phyloP scores from a whole-genome alignment of 352 stramenopile genomes.

The Phytophthora citricola region DNA sequence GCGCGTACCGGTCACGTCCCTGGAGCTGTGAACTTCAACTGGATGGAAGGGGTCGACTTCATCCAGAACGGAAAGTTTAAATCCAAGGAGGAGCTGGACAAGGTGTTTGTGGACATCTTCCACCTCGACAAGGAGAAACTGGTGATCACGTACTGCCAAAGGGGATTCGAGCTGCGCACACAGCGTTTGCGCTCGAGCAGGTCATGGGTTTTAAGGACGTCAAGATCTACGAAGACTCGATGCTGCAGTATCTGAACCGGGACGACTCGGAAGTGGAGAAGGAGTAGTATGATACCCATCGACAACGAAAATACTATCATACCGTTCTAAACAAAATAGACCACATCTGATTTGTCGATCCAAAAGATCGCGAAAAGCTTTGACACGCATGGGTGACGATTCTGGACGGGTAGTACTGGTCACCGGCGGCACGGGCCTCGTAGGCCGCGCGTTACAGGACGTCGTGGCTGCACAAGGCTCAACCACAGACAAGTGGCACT shows the following conservation, averaged over 20 bases:
- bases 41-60: constrained; percentile 64
- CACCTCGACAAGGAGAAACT: constrained; percentile 53
- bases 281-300: constrained; percentile 1
- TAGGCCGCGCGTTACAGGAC: constrained; percentile 84
- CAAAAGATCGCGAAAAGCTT: constrained; percentile 3
- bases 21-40: constrained; percentile 78
- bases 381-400: constrained; percentile 12
- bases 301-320: no score
- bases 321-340: no score
- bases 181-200: constrained; percentile 74
- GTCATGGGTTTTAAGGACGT: constrained; percentile 48
- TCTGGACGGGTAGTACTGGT: constrained; percentile 86
- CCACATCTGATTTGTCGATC: no score
- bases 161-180: constrained; percentile 70
- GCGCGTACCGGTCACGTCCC: constrained; percentile 63
- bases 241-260: constrained; percentile 82
- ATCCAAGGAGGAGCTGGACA: constrained; percentile 57
- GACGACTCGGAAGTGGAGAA: constrained; percentile 63
- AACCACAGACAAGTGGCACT: constrained; percentile 91
- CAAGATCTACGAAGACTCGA: constrained; percentile 74
- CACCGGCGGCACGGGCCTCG: constrained; percentile 96
- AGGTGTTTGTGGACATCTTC: constrained; percentile 45
- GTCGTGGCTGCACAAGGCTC: constrained; percentile 40
- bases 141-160: constrained; percentile 81
- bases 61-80: constrained; percentile 65